Base-by-base conservation (phyloP, 2,329 filamentous ascomycete genomes). In the Ophiosphaerella herpotricha region DNA sequence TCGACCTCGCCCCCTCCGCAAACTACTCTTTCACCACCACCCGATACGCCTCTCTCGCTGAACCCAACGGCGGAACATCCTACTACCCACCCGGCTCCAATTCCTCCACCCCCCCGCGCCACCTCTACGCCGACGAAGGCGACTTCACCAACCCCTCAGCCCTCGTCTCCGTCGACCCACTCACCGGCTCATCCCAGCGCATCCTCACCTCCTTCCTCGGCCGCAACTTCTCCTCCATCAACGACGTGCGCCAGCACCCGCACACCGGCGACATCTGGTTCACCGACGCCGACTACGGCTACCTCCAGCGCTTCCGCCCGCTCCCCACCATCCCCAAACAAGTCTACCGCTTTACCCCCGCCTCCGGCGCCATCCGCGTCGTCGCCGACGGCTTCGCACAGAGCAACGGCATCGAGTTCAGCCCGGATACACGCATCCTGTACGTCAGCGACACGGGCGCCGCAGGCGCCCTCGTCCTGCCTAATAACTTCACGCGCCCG, bases 401-500 rank as follows among this genome's bases (percentile, higher is more conserved):
- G 38, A 71, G 73, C 21, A 80, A 80, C 50, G 77, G 78, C 6
- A 70, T 80, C 7, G 75, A 75, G 18, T 73, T 80, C 44, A 73
- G 66, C 3, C 76, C 77, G 0, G 75, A 78, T 46, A 57, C 70
- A 18, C 75, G 74, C 34, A 73, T 72, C 5, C 56, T 80, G 13
- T 80, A 80, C 50, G 73, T 80, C 14, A 71, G 71, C 39, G 77
- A 79, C 54, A 77, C 75, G 0, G 84, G 83, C 2, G 73, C 75
- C n/a, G 55, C 60, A 26, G 46, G 62, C 12, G 46, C 39, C 5
- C 46, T 24, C 4, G 32, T 43, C 7, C 60, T 67, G 34, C 52
- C 26, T 16, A 50, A 57, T 12, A 75, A 78, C 45, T 38, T 63
- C 13, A 76, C 75, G 1, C 61, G 69, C 1, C 76, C 76, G 2